Evolutionary conservation across 495 filamentous ascomycete species (phyloP), one percentile per base, ranked within the genome.

Genomic region (Trichoderma reesei): DNA sequence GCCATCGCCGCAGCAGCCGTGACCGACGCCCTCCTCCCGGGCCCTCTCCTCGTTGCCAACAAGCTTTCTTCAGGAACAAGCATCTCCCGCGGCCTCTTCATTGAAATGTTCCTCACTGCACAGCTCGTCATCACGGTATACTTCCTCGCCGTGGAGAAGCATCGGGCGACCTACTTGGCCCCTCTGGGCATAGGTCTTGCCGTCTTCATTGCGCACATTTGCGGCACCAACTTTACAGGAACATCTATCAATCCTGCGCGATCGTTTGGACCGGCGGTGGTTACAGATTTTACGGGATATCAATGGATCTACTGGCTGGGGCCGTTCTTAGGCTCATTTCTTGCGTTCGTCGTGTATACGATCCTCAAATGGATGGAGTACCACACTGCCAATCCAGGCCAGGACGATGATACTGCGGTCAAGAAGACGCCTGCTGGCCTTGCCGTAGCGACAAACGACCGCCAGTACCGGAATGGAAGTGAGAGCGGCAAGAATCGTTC

Each of bases 191-290:
- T 85, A 44, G 82, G 83, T 3, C 68, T 82, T 1, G 68, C 79
- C 6, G 71, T 85, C 16, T 85, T 85, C 68, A 69, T 85, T 41
- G 76, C 74, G 13, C 80, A 85, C 61, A 69, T 82, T 14, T 65
- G 71, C 63, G 87, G 87, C 31, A 81, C 89, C 56, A 88, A 82
- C 69, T 90, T 82, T 71, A 91, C 88, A 41, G 88, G 89, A 62
- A 87, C 86, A 36, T 86, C 83, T 10, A 80, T 91, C 10, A 91
- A 91, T 66, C 89, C 88, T 3, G 86, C 88, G 10, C 81, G 89
- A 37, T 87, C 84, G 5, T 86, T 91, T 64, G 88, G 89, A 7
- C 89, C 89, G 3, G 82, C 79, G 59, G 83, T 88, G 5, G 83
- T 89, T 61, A 82, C 82, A 39, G 72, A 67, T 10, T 91, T 91